Evolutionary conservation across 2,329 filamentous ascomycete species (phyloP).

Genomic region (Dendryphion nanum): DNA sequence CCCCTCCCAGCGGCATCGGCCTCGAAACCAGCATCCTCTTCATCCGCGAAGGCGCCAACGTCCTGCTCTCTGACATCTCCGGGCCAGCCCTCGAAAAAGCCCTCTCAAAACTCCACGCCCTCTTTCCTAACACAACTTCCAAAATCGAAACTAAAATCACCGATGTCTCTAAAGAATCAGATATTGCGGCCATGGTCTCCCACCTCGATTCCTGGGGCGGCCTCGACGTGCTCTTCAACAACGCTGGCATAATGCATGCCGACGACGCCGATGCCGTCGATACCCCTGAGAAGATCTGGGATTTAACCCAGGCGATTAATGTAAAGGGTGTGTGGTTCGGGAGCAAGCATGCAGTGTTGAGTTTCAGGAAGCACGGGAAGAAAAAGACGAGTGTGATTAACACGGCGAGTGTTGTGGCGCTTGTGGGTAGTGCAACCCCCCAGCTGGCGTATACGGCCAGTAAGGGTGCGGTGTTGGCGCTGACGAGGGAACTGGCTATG

Average conservation of each 20-base stretch:
- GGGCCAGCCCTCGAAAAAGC: constrained; percentile 74
- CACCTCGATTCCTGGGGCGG: constrained; percentile 81
- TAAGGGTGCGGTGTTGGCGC: constrained; percentile 86
- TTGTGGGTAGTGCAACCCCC: constrained; percentile 82
- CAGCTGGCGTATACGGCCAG: constrained; percentile 91
- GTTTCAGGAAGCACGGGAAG: constrained; percentile 79
- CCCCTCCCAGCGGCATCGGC: constrained; percentile 81
- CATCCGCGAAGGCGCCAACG: constrained; percentile 79
- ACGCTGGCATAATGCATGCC: constrained; percentile 94
- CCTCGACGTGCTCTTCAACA: constrained; percentile 93
- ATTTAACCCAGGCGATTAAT: constrained; percentile 89
- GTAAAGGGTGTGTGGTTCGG: constrained; percentile 99
- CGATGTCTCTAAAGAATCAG: constrained; percentile 83
- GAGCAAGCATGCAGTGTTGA: constrained; percentile 84
- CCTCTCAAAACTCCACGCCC: constrained; percentile 68
- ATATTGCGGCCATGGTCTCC: constrained; percentile 74
- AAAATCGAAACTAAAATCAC: constrained; percentile 64
- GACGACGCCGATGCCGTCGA: constrained; percentile 65
- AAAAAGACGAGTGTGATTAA: constrained; percentile 81
- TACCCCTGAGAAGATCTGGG: constrained; percentile 90
- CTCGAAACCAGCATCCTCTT: constrained; percentile 91
- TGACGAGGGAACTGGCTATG: constrained; percentile 88
- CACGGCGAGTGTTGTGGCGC: constrained; percentile 83
- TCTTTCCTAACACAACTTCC: constrained; percentile 57
- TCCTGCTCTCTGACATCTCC: constrained; percentile 85